Evolutionary conservation across 768 basidiomycete species (phyloP).

Genomic region (Tylopilus plumbeoviolaceoides): DNA sequence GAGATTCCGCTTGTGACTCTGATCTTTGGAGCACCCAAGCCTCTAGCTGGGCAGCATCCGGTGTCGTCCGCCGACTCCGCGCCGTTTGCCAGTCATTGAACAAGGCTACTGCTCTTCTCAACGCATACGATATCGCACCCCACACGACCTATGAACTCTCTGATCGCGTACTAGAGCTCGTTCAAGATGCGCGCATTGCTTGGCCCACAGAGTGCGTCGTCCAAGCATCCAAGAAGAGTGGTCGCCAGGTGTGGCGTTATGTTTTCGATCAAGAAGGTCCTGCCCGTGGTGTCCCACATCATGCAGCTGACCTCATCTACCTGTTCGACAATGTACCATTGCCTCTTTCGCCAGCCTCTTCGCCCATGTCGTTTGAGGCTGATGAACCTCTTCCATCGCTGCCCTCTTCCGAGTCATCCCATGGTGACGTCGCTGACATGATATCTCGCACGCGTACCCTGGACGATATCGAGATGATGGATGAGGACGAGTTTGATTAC

Average conservation of each 20-base stretch:
- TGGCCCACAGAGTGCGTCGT: slow-evolving; percentile 73
- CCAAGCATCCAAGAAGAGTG: slow-evolving; percentile 46
- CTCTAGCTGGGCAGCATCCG: slow-evolving; percentile 59
- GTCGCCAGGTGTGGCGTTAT: slow-evolving; percentile 70
- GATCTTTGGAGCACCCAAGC: slow-evolving; percentile 57
- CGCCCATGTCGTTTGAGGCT: slow-evolving; percentile 32
- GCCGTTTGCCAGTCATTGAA: slow-evolving; percentile 69
- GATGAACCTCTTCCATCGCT: slow-evolving; percentile 31
- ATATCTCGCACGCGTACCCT: slow-evolving; percentile 17
- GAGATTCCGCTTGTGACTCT: slow-evolving; percentile 65
- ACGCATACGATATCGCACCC: slow-evolving; percentile 66
- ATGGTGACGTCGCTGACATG: slow-evolving; percentile 16
- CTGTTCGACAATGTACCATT: slow-evolving; percentile 73
- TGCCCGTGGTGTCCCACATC: slow-evolving; percentile 58
- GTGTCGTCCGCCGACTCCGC: slow-evolving; percentile 62
- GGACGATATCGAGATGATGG: slow-evolving; percentile 27
- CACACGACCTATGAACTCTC: slow-evolving; percentile 64
- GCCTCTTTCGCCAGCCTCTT: slow-evolving; percentile 36
- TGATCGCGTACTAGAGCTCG: slow-evolving; percentile 66
- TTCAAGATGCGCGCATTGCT: slow-evolving; percentile 69
- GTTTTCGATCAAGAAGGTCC: slow-evolving; percentile 82
- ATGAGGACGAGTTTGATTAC: slow-evolving; percentile 19
- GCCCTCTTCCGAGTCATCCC: slow-evolving; percentile 28
- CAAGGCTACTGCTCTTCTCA: slow-evolving; percentile 57
- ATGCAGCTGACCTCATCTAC: slow-evolving; percentile 70